Percentiles rank a stretch among this genome's conserved stretches.
These are phyloP conservation scores for Solanum commersonii DNA, from an alignment of 257 asterid species.

Conservation along the genomic window DNA sequence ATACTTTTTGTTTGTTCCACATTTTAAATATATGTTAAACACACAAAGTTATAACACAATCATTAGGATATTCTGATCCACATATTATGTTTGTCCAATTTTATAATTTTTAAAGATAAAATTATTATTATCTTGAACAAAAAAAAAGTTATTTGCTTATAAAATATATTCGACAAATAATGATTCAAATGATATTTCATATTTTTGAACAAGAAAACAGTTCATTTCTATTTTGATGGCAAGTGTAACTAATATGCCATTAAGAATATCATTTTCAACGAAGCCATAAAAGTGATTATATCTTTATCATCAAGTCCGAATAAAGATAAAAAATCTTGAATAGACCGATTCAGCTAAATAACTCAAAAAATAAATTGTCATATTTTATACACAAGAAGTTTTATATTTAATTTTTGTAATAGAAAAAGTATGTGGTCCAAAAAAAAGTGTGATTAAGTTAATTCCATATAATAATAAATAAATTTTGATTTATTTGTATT, in stretches of 20 bases:
- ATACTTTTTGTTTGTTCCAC: not conserved
- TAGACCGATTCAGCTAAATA: accelerated
- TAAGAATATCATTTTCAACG: not conserved
- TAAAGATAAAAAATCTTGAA: not conserved
- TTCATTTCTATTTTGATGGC: not conserved
- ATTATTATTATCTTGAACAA: not conserved
- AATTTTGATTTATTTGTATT: not conserved
- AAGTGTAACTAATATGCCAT: not conserved
- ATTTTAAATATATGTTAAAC: not conserved
- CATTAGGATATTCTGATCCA: not conserved
- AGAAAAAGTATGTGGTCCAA: not conserved
- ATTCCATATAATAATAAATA: not conserved
- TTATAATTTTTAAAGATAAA: not conserved
- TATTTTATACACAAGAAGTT: not conserved
- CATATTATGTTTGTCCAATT: not conserved
- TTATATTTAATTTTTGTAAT: not conserved
- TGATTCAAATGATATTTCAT: not conserved
- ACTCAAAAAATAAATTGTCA: not conserved
- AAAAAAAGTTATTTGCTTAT: not conserved
- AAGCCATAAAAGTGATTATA: not conserved
- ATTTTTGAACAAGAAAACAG: not conserved
- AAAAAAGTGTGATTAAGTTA: not conserved
- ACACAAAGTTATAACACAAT: not conserved
- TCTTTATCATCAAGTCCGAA: not conserved
- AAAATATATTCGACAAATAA: not conserved